These are phyloP conservation scores for Setomelanomma holmii DNA, from an alignment of 2,329 filamentous ascomycete species.

Conservation along the genomic window DNA sequence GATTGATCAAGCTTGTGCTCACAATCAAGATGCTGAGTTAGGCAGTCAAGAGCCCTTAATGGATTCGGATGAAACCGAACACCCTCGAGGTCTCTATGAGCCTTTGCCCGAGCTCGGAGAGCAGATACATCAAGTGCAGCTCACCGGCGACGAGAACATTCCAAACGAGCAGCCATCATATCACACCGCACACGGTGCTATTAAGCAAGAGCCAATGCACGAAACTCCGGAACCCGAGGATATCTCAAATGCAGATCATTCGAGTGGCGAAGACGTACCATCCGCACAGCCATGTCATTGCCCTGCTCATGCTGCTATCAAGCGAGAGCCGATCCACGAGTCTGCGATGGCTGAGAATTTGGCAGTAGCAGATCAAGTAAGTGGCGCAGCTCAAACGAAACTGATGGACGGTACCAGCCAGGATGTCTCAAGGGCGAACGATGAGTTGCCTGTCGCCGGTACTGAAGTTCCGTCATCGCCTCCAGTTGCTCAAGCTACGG, in stretches of 20 bases:
- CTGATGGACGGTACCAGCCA: too few relatives aligned
- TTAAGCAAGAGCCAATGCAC: conserved; percentile 11
- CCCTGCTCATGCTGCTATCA: too few relatives aligned
- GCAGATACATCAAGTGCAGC: neutral
- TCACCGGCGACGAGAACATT: neutral
- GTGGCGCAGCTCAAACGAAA: too few relatives aligned
- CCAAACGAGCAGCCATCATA: conserved; percentile 4
- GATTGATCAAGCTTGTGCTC: conserved; percentile 36
- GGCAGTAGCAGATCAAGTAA: neutral
- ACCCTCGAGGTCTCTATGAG: conserved; percentile 1
- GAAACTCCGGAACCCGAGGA: neutral
- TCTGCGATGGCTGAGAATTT: neutral
- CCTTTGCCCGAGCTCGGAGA: conserved; percentile 31
- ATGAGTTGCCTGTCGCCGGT: neutral
- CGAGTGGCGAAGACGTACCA: neutral
- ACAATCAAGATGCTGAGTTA: conserved; percentile 7
- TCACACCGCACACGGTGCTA: conserved; percentile 1
- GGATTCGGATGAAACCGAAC: conserved; percentile 5
- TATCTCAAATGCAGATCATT: neutral
- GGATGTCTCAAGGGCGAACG: neutral
- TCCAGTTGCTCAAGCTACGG: conserved; percentile 7
- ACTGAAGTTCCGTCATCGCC: conserved; percentile 21
- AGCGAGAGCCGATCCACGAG: neutral
- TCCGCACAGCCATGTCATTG: too few relatives aligned
- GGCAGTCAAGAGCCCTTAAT: conserved; percentile 12